These are phyloP conservation scores for Vigna reflexopilosa DNA, from an alignment of 306 rosid species.

Conservation along the genomic window DNA sequence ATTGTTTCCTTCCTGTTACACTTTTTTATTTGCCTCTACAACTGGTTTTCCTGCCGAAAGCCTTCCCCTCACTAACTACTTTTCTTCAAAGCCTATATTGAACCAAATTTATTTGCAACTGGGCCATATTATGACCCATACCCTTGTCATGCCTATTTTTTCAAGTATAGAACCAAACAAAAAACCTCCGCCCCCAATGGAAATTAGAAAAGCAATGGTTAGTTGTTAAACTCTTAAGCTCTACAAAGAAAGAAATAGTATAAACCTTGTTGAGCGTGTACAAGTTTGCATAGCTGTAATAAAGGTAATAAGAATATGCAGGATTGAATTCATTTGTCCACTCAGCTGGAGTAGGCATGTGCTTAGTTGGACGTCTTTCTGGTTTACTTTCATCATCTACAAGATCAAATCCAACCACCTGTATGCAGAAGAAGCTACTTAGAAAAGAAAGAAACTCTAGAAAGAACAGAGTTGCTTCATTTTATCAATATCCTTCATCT, in stretches of 20 bases:
- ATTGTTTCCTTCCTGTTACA: neutral
- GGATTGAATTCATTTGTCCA: constrained; percentile 91
- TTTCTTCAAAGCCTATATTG: neutral
- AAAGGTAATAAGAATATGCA: constrained; percentile 80
- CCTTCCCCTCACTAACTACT: neutral
- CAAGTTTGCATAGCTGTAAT: constrained; percentile 82
- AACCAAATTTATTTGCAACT: neutral
- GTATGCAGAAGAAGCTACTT: constrained; percentile 34
- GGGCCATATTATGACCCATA: neutral
- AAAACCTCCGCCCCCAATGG: neutral
- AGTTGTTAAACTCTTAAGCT: constrained; percentile 10
- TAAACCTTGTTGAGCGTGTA: constrained; percentile 84
- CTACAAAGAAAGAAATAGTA: constrained; percentile 25
- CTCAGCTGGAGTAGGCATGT: constrained; percentile 86
- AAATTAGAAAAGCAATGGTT: constrained; percentile 5
- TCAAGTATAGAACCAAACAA: neutral
- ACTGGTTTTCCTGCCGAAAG: neutral
- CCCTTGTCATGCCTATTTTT: neutral
- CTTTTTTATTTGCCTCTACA: neutral
- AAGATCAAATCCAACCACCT: constrained; percentile 91
- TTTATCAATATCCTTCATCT: constrained; percentile 9
- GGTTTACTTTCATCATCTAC: constrained; percentile 95
- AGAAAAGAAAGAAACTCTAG: constrained; percentile 10
- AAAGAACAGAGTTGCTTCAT: constrained; percentile 15
- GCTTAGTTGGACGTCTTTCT: constrained; percentile 93